Conservation (phyloP, 352 stramenopile genomes). For the Plasmopara muralis region DNA sequence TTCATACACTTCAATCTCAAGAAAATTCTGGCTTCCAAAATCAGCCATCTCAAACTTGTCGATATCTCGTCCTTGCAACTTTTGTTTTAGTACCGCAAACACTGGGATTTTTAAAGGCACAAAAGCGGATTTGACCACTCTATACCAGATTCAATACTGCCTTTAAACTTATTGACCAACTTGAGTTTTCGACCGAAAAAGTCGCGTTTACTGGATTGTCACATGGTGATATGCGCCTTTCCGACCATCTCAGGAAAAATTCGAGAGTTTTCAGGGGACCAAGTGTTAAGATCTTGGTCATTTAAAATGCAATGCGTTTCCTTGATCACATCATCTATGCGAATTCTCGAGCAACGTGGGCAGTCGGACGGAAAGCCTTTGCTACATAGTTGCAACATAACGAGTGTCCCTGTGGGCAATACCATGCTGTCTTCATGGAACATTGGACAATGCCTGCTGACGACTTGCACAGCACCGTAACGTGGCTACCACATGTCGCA, state of each 20-base stretch:
- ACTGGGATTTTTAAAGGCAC: slow-evolving; percentile 28
- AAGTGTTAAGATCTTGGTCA: slow-evolving; percentile 10
- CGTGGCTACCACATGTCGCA: slow-evolving; percentile 25
- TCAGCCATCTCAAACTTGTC: slow-evolving; percentile 27
- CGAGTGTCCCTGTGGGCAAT: slow-evolving; percentile 30
- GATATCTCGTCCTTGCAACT: slow-evolving; percentile 12
- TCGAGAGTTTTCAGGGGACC: slow-evolving; percentile 7
- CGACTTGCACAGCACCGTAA: slow-evolving; percentile 22
- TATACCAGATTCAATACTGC: slow-evolving; percentile 11
- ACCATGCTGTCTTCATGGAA: slow-evolving; percentile 30
- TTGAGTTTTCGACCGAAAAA: slow-evolving; percentile 41
- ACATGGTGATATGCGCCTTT: slow-evolving; percentile 21
- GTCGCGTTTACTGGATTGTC: slow-evolving; percentile 16
- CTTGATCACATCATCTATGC: slow-evolving; percentile 28
- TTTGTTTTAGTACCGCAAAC: slow-evolving; percentile 19
- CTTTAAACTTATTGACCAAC: slow-evolving; percentile 40
- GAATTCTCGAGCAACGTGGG: slow-evolving; percentile 34
- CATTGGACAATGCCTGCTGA: slow-evolving; percentile 31
- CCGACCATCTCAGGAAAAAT: slow-evolving; percentile 16
- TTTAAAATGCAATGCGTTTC: slow-evolving; percentile 11
- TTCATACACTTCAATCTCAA: slow-evolving; percentile 36
- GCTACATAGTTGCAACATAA: slow-evolving; percentile 39
- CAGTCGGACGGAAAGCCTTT: slow-evolving; percentile 43
- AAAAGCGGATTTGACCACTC: slow-evolving; percentile 35
- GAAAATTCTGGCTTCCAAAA: slow-evolving; percentile 29